Conservation (phyloP, 164 flowering plant species). For the Aristolochia contorta region DNA sequence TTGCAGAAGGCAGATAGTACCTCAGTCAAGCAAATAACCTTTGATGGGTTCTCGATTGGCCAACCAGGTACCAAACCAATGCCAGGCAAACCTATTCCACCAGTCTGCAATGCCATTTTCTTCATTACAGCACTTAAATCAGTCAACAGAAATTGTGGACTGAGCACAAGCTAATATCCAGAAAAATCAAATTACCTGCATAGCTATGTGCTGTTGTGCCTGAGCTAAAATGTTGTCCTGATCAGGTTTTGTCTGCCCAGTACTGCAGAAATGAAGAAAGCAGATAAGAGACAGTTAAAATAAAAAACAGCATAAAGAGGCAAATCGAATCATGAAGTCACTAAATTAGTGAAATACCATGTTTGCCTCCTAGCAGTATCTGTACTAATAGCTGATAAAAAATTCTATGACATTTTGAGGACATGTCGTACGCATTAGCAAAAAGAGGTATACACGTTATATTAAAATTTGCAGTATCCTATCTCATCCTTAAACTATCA, state of each 20-base stretch:
- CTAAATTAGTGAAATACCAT: too few species aligned
- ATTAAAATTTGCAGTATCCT: too few species aligned
- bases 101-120: constrained; percentile 58
- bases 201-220: constrained; percentile 75
- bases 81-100: constrained; percentile 39
- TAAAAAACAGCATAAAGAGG: too few species aligned
- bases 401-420: too few species aligned
- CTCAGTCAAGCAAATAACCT: constrained; percentile 68
- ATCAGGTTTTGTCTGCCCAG: constrained; percentile 51
- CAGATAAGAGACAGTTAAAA: neutral
- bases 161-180: neutral
- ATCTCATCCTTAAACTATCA: too few species aligned
- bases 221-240: constrained; percentile 65
- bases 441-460: too few species aligned
- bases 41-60: constrained; percentile 38
- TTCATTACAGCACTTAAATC: constrained; percentile 15
- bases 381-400: too few species aligned
- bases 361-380: too few species aligned
- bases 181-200: constrained; percentile 41
- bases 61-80: constrained; percentile 15
- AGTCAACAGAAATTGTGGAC: constrained; percentile 2
- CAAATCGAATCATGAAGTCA: too few species aligned
- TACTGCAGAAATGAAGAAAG: constrained; percentile 21
- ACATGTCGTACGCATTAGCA: too few species aligned
- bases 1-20: constrained; percentile 18